Evolutionary conservation across 768 basidiomycete species (phyloP).

Genomic region (Plicaturopsis crispa): DNA sequence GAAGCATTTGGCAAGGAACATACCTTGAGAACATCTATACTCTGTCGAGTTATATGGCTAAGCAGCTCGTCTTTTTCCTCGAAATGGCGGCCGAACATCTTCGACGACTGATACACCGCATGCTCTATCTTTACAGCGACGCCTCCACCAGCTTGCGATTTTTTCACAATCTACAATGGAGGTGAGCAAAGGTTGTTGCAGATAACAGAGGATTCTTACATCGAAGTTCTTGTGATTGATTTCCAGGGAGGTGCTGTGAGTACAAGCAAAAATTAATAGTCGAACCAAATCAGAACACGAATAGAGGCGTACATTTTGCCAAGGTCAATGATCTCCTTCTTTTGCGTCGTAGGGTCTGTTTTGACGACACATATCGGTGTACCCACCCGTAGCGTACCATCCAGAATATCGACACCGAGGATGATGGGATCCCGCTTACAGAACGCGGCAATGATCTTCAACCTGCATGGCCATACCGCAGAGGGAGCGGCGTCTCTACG

Average conservation of each 20-base stretch:
- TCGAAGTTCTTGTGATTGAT: conserved; percentile 93
- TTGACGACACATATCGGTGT: conserved; percentile 96
- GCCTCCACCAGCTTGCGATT: conserved; percentile 89
- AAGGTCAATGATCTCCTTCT: conserved; percentile 85
- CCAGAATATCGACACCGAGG: conserved; percentile 91
- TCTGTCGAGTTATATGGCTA: conserved; percentile 84
- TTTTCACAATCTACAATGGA: conserved; percentile 72
- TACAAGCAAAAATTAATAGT: conserved; percentile 8
- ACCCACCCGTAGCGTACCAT: conserved; percentile 84
- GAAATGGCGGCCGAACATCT: conserved; percentile 94
- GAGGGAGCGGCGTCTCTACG: conserved; percentile 86
- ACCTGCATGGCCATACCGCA: conserved; percentile 93
- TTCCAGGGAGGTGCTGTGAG: conserved; percentile 81
- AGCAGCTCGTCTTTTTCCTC: conserved; percentile 93
- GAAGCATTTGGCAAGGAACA: conserved; percentile 2
- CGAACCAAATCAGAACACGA: conserved; percentile 1
- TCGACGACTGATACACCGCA: conserved; percentile 90
- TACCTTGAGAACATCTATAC: conserved; percentile 94
- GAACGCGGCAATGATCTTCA: conserved; percentile 91
- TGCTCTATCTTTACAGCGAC: conserved; percentile 99
- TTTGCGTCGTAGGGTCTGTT: conserved; percentile 77
- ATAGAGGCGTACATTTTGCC: conserved; percentile 83
- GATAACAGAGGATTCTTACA: too few relatives aligned
- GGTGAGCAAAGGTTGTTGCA: conserved; percentile 1
- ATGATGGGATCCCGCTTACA: conserved; percentile 98